A percentile compares a stretch with the other conserved stretches of the same genome.
Evolutionary conservation across 2,329 filamentous ascomycete species (phyloP).

Genomic region (Pezicula rhizophila): DNA sequence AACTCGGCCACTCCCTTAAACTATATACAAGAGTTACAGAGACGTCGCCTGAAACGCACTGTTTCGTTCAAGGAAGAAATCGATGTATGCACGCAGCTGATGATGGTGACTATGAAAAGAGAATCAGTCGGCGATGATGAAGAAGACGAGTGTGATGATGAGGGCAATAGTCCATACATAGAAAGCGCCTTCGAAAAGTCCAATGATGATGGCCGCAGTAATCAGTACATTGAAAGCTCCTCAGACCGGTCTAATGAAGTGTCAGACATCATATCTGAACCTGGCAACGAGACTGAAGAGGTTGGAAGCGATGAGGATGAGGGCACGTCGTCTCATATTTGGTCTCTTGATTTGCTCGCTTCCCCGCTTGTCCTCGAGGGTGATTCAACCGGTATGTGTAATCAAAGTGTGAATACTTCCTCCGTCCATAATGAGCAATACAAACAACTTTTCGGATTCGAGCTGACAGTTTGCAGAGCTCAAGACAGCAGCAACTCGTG

Average conservation of each 20-base stretch:
- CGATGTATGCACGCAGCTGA: background rate
- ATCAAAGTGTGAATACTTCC: background rate
- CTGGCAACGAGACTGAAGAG: slow-evolving; percentile 1
- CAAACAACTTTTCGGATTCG: background rate
- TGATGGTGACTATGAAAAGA: background rate
- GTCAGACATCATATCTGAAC: background rate
- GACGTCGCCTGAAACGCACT: background rate
- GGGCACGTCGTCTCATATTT: background rate
- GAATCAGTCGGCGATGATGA: background rate
- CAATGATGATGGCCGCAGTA: background rate
- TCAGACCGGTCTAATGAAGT: background rate
- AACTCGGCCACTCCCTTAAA: background rate
- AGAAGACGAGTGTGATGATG: background rate
- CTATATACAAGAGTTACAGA: background rate
- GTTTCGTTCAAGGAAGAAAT: background rate
- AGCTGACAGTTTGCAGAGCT: background rate
- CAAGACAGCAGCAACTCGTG: background rate
- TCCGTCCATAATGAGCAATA: background rate
- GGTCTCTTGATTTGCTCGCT: background rate
- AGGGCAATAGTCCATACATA: background rate
- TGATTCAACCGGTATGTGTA: background rate
- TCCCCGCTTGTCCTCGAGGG: background rate
- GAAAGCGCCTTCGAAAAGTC: background rate
- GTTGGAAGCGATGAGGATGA: background rate
- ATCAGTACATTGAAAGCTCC: background rate